Percentiles rank a stretch among this genome's conserved stretches.
These are phyloP conservation scores for Schizosaccharomyces lindneri DNA, from an alignment of 805 yeast species.

Conservation along the genomic window DNA sequence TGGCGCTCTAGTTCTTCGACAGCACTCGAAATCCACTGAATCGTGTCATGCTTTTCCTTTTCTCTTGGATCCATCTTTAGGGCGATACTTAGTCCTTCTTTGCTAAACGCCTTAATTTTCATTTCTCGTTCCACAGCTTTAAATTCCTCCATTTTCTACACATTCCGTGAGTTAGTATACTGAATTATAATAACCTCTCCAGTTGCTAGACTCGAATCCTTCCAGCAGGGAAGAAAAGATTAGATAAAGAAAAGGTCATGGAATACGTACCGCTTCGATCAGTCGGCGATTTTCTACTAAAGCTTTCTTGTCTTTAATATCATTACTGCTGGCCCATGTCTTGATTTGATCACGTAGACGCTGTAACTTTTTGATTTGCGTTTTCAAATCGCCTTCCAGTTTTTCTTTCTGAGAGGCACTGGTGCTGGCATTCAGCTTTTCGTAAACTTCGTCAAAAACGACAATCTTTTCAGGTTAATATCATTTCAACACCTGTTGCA, in stretches of 20 bases:
- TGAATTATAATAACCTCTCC: too few species aligned
- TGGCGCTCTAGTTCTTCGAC: conserved; percentile 66
- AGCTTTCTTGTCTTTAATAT: conserved; percentile 69
- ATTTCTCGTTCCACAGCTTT: conserved; percentile 80
- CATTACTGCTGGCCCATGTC: conserved; percentile 78
- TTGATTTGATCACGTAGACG: conserved; percentile 85
- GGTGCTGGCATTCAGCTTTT: conserved; percentile 58
- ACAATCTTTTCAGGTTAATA: conserved; percentile 11
- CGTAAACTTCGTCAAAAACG: conserved; percentile 64
- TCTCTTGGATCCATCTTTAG: conserved; percentile 53
- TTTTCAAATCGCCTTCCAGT: conserved; percentile 68
- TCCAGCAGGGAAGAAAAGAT: too few species aligned
- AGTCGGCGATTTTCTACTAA: conserved; percentile 49
- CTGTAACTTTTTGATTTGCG: conserved; percentile 85
- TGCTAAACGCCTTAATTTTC: conserved; percentile 82
- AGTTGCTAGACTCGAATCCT: too few species aligned
- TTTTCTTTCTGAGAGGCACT: conserved; percentile 80
- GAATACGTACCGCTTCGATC: conserved; percentile 19
- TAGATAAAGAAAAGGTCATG: neutral
- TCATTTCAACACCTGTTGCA: neutral
- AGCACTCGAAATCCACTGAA: conserved; percentile 40
- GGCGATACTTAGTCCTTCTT: conserved; percentile 66
- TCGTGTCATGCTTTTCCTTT: conserved; percentile 49
- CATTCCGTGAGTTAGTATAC: neutral
- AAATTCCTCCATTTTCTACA: conserved; percentile 71